A percentile compares a stretch with the other conserved stretches of the same genome.
Conservation (phyloP, 2,329 filamentous ascomycete species). For the Coniochaeta sp. region DNA sequence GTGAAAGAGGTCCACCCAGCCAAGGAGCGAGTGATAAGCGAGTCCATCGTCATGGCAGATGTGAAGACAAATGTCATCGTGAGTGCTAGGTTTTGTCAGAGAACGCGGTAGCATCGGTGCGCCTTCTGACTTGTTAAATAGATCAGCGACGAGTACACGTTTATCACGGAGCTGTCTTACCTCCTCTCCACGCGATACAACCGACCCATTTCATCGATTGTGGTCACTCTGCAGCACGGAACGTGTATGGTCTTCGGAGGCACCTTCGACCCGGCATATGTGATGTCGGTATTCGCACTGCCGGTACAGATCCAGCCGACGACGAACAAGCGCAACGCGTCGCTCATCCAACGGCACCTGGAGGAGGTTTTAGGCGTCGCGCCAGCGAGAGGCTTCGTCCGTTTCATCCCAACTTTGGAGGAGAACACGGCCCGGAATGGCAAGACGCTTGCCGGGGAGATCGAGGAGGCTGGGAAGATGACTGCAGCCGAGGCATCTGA, state of each 20-base stretch:
- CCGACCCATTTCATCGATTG: conserved; percentile 64
- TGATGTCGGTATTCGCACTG: conserved; percentile 65
- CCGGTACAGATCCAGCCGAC: conserved; percentile 61
- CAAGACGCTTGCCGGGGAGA: background rate
- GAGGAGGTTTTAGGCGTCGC: conserved; percentile 61
- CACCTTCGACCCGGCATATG: conserved; percentile 72
- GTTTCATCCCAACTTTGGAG: conserved; percentile 64
- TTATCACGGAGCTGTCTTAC: conserved; percentile 67
- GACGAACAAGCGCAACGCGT: conserved; percentile 74
- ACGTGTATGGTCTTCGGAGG: conserved; percentile 68
- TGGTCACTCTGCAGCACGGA: conserved; percentile 70
- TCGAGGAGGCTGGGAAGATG: conserved; percentile 1
- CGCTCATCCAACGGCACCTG: conserved; percentile 70
- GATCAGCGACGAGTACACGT: conserved; percentile 68
- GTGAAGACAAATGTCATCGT: conserved; percentile 59
- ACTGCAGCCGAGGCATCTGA: background rate
- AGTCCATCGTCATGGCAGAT: conserved; percentile 56
- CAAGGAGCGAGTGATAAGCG: conserved; percentile 40
- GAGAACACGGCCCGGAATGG: conserved; percentile 48
- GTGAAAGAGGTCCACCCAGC: conserved; percentile 21
- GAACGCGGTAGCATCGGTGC: background rate
- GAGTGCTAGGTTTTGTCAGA: conserved; percentile 17
- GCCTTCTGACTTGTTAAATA: conserved; percentile 21
- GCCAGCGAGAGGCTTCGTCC: conserved; percentile 61
- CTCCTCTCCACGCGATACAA: conserved; percentile 70